A percentile compares a stretch with the other conserved stretches of the same genome.
Conservation (phyloP, 163 green algal genomes). For the Scenedesmus sp. region DNA sequence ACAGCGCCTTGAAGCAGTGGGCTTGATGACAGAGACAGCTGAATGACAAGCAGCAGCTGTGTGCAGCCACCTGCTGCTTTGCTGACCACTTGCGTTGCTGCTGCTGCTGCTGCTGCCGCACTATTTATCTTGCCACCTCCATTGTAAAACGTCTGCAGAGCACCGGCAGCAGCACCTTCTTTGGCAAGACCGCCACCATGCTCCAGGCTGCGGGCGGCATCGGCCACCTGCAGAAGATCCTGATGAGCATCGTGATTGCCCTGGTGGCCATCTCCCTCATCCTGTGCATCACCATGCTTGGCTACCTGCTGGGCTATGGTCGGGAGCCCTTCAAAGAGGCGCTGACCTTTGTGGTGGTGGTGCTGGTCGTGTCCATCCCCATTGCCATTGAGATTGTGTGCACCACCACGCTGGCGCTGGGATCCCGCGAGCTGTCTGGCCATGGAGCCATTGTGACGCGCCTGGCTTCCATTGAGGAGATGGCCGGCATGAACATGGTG, state of each 20-base stretch:
- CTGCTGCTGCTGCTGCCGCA: not conserved
- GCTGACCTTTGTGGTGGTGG: conserved; percentile 74
- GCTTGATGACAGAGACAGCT: no score
- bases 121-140: not conserved
- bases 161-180: conserved; percentile 93
- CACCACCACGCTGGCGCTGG: conserved; percentile 87
- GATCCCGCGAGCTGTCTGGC: conserved; percentile 66
- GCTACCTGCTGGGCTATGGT: conserved; percentile 63
- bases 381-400: conserved; percentile 93
- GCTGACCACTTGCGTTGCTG: not conserved
- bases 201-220: conserved; percentile 81
- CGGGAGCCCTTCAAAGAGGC: conserved; percentile 59
- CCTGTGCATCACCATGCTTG: conserved; percentile 69
- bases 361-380: conserved; percentile 91
- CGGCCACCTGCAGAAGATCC: conserved; percentile 90
- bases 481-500: conserved; percentile 94
- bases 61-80: no score
- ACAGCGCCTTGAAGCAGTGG: no score
- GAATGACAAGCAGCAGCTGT: no score
- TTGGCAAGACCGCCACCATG: conserved; percentile 92
- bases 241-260: conserved; percentile 83
- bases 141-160: conserved; percentile 34
- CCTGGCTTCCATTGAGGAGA: conserved; percentile 91
- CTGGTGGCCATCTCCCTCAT: conserved; percentile 64
- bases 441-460: conserved; percentile 90